Percentiles rank a stretch among this genome's conserved stretches.
These are phyloP conservation scores for Solanum hybrid DNA, from an alignment of 305 asterid genomes.

Conservation along the genomic window DNA sequence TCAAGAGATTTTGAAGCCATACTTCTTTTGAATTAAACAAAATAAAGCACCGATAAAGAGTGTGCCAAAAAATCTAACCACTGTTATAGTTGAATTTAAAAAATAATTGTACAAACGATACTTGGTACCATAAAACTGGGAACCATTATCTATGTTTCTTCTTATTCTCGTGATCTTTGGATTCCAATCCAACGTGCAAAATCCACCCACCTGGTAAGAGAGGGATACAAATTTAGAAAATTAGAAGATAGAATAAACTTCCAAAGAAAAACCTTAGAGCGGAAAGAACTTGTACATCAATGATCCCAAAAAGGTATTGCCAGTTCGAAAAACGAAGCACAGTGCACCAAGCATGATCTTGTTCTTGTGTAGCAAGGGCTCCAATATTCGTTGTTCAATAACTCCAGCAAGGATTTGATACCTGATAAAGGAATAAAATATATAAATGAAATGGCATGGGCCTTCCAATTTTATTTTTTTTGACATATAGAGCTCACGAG, in stretches of 20 bases:
- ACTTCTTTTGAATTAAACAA: not conserved
- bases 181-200: slow-evolving; percentile 82
- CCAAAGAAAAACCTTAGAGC: not conserved
- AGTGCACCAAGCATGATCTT: slow-evolving; percentile 66
- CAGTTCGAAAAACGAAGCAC: slow-evolving; percentile 85
- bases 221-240: not conserved
- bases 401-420: slow-evolving; percentile 89
- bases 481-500: not conserved
- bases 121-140: slow-evolving; percentile 1
- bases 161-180: slow-evolving; percentile 56
- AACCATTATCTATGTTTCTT: slow-evolving; percentile 2
- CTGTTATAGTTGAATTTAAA: not conserved
- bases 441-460: not conserved
- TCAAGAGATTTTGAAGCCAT: not conserved
- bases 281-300: slow-evolving; percentile 42
- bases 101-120: not conserved
- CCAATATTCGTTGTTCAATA: slow-evolving; percentile 71
- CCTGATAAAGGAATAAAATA: slow-evolving; percentile 27
- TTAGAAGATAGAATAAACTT: not conserved
- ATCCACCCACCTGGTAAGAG: slow-evolving; percentile 82
- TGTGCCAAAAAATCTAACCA: not conserved
- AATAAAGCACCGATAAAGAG: not conserved
- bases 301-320: slow-evolving; percentile 92
- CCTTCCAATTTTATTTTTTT: not conserved
- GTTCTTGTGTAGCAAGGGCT: slow-evolving; percentile 74